Evolutionary conservation across 176 grass and related monocot species (phyloP).

Genomic region (Areca catechu): DNA sequence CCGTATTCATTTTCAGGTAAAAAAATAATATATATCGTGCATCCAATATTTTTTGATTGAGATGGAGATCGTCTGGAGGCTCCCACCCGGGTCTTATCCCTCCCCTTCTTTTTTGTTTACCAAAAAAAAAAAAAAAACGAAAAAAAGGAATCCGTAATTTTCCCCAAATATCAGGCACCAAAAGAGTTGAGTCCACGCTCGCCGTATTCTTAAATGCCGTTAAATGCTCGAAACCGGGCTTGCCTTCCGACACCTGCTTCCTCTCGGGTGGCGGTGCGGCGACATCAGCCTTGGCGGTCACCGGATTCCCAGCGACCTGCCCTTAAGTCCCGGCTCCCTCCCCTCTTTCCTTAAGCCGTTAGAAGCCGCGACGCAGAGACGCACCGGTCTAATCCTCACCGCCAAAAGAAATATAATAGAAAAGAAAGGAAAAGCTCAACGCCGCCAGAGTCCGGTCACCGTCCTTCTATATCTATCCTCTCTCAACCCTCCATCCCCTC

Average conservation of each 20-base stretch:
- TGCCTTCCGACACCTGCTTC: neutral
- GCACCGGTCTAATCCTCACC: conserved; percentile 8
- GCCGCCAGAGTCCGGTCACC: conserved; percentile 19
- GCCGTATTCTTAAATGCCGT: neutral
- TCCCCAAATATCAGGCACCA: too few relatives aligned
- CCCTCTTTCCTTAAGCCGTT: too few relatives aligned
- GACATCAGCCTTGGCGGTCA: neutral
- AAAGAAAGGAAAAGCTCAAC: neutral
- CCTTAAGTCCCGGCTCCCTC: too few relatives aligned
- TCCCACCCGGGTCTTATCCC: too few relatives aligned
- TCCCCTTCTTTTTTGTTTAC: too few relatives aligned
- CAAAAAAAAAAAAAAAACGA: too few relatives aligned
- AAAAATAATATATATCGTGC: too few relatives aligned
- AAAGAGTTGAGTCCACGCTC: neutral
- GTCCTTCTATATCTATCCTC: neutral
- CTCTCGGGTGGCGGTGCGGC: conserved; percentile 6
- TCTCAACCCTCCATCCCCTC: neutral
- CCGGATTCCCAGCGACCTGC: neutral
- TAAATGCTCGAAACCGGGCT: conserved; percentile 16
- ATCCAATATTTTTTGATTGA: too few relatives aligned
- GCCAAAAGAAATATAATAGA: neutral
- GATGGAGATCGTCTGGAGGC: too few relatives aligned
- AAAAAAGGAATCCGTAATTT: too few relatives aligned
- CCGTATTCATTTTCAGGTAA: too few relatives aligned
- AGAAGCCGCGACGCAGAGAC: neutral